Evolutionary conservation across 2,329 filamentous ascomycete species (phyloP), one percentile per base, ranked within the genome.

Genomic region (Teratosphaeria gauchensis): DNA sequence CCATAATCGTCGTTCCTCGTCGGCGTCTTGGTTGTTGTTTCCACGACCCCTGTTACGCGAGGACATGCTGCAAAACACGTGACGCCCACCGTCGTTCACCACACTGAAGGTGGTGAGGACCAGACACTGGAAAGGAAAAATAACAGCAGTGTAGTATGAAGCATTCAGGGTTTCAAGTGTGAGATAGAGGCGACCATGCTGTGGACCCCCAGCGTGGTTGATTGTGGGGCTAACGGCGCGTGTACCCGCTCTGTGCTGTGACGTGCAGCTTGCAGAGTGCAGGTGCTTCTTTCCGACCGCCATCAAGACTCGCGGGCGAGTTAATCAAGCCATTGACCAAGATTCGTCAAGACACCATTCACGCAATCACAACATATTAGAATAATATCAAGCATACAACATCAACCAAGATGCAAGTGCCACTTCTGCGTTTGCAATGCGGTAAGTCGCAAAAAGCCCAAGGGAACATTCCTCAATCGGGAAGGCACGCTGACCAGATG

Each of bases 371-470:
- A 11, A 14, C 8, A 35, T 35, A 9, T 35, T 9, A 14, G 33
- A 48, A 19, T 16, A 21, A 48, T 19, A 19, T 48, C 8, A 21
- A 19, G 16, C 16, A 21, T 21, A 19, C 19, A 8, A 1, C 42
- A 21, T 5, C n/a, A 8, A 54, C 28, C 67, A 76, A 66, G 51
- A 83, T 92, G 82, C 88, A 88, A 71, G 84, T 94, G 62, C 92
- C 92, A 69, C 78, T 97, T 56, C 82, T 96, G 72, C 85, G 90
- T 66, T 84, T 97, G 65, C 86, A 89, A 74, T 92, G 89, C 78
- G 83, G 84, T 86, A 74, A 65, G 71, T 62, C 3, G 42, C n/a
- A 48, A 21, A 48, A 21, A 16, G n/a, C 42, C 19, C 24, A 28
- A 48, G 19, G 42, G 5, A n/a, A 35, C 38, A 56, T 51, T 33